These are phyloP conservation scores for Avena eriantha DNA, from an alignment of 176 grass and related monocot species.

Conservation along the genomic window DNA sequence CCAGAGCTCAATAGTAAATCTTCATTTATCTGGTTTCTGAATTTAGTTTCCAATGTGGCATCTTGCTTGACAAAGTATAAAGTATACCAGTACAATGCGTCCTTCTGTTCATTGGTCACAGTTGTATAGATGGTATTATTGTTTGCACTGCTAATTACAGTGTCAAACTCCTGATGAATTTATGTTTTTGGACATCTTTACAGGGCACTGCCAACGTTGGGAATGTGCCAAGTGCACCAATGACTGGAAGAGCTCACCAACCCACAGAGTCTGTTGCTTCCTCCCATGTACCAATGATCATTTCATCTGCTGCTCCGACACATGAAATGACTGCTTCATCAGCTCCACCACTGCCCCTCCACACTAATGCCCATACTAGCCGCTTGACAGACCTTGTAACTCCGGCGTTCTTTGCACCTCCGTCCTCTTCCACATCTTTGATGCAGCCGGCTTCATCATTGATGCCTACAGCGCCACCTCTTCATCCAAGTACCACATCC, in stretches of 20 bases:
- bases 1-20: not conserved
- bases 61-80: conserved; percentile 27
- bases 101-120: not conserved
- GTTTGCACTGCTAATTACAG: not conserved
- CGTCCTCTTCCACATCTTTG: conserved; percentile 53
- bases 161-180: conserved; percentile 14
- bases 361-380: conserved; percentile 37
- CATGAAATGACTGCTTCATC: conserved; percentile 56
- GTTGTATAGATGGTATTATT: conserved; percentile 10
- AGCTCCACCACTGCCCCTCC: conserved; percentile 53
- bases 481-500: conserved; percentile 46
- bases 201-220: conserved; percentile 62
- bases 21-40: conserved; percentile 32
- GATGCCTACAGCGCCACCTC: conserved; percentile 50
- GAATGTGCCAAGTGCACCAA: conserved; percentile 47
- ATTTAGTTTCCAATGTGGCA: not conserved
- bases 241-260: conserved; percentile 45
- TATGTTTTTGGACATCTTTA: conserved; percentile 28
- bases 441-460: conserved; percentile 46
- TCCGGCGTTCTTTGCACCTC: conserved; percentile 67
- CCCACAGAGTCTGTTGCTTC: conserved; percentile 41
- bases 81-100: conserved; percentile 25
- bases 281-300: conserved; percentile 40
- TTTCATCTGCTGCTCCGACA: conserved; percentile 43
- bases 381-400: conserved; percentile 68